Percentiles rank a stretch among this genome's conserved stretches.
phyloP scores from a whole-genome alignment of 2,329 filamentous ascomycete genomes.

The Ceratocystis diversiconidia region DNA sequence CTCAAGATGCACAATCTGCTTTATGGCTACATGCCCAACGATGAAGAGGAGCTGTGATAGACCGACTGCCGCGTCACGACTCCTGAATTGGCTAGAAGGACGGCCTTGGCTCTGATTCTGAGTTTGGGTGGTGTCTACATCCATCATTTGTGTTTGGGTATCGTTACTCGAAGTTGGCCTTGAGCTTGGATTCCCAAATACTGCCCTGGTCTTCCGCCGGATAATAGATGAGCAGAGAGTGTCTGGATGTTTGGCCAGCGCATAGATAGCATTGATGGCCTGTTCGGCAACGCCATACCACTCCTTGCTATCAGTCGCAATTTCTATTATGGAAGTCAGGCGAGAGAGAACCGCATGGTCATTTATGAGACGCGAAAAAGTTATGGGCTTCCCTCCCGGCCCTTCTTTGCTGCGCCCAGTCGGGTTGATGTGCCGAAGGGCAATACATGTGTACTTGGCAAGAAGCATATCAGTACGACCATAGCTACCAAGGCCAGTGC shows the following conservation, averaged over 20 bases:
- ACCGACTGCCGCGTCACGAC: slow-evolving; percentile 52
- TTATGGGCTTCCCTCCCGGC: slow-evolving; percentile 53
- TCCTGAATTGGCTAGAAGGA: slow-evolving; percentile 30
- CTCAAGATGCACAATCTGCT: slow-evolving; percentile 96
- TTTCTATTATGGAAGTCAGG: slow-evolving; percentile 71
- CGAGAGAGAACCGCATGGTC: slow-evolving; percentile 76
- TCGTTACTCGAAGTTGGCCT: slow-evolving; percentile 25
- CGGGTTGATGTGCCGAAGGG: slow-evolving; percentile 79
- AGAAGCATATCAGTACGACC: slow-evolving; percentile 74
- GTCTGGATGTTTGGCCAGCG: slow-evolving; percentile 85
- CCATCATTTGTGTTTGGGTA: slow-evolving; percentile 25
- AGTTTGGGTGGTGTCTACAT: slow-evolving; percentile 20
- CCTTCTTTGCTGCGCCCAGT: slow-evolving; percentile 48
- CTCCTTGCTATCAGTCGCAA: slow-evolving; percentile 79
- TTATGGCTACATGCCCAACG: slow-evolving; percentile 91
- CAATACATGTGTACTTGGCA: slow-evolving; percentile 91
- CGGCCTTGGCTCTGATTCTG: slow-evolving; percentile 24
- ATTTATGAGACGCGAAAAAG: slow-evolving; percentile 69
- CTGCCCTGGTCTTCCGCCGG: slow-evolving; percentile 67
- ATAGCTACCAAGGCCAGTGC: slow-evolving; percentile 69
- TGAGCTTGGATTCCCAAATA: slow-evolving; percentile 43
- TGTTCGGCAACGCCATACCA: slow-evolving; percentile 96
- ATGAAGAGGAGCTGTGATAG: slow-evolving; percentile 88
- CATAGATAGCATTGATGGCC: slow-evolving; percentile 88
- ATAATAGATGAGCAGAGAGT: slow-evolving; percentile 84